phyloP scores from a whole-genome alignment of 441 rosid species.

The Gossypium schwendimanii region DNA sequence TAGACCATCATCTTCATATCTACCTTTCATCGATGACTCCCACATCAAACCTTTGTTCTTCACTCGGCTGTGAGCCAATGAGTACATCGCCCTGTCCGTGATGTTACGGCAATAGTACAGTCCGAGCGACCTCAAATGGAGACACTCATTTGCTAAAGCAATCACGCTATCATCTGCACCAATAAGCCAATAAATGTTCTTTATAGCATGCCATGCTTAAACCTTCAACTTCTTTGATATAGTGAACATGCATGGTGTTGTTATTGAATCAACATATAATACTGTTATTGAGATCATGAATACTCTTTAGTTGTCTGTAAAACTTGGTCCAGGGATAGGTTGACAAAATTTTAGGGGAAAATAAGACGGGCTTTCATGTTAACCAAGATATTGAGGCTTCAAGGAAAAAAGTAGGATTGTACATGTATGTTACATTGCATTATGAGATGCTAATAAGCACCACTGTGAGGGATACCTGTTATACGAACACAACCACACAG shows the following conservation, averaged over 20 bases:
- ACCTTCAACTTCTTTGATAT: not conserved
- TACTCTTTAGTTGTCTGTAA: not conserved
- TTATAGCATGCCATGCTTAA: not conserved
- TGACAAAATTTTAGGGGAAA: too few relatives aligned
- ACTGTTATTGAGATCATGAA: not conserved
- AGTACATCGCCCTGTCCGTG: conserved; percentile 81
- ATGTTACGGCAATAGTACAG: conserved; percentile 83
- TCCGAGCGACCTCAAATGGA: conserved; percentile 66
- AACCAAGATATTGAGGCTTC: not conserved
- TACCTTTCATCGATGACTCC: conserved; percentile 52
- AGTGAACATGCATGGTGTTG: not conserved
- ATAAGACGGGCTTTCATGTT: too few relatives aligned
- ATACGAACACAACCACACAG: conserved; percentile 76
- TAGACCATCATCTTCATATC: conserved; percentile 61
- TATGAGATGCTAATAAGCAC: not conserved
- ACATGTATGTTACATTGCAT: not conserved
- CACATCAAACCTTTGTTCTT: conserved; percentile 53
- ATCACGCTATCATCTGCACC: conserved; percentile 78
- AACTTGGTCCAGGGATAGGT: not conserved
- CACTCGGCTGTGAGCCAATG: conserved; percentile 64
- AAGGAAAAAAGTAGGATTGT: not conserved
- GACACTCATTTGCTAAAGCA: conserved; percentile 76
- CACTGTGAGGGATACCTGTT: conserved; percentile 47
- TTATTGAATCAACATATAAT: not conserved
- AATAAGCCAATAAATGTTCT: conserved; percentile 6